Evolutionary conservation across 2,329 filamentous ascomycete genomes (phyloP).

Genomic region (Orbilia javanica): DNA sequence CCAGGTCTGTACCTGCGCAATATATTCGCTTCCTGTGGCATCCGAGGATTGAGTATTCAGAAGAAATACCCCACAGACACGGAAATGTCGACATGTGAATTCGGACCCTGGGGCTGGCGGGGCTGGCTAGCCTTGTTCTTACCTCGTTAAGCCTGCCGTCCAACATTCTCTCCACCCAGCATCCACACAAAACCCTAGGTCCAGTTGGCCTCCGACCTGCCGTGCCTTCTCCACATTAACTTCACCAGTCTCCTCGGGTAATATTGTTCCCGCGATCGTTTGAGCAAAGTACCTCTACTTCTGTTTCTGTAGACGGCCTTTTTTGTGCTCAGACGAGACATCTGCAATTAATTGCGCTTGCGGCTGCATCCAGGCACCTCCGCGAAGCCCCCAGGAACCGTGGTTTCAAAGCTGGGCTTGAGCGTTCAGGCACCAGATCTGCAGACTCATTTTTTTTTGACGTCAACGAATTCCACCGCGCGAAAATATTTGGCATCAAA

Average conservation of each 20-base stretch:
- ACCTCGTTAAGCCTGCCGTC: slow-evolving; percentile 1
- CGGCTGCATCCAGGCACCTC: slow-evolving; percentile 22
- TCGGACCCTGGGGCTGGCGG: slow-evolving; percentile 14
- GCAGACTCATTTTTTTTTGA: slow-evolving; percentile 19
- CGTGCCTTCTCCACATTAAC: slow-evolving; percentile 37
- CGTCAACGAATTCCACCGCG: slow-evolving; percentile 3
- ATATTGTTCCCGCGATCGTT: slow-evolving; percentile 17
- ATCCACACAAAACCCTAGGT: not conserved
- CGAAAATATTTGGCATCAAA: slow-evolving; percentile 29
- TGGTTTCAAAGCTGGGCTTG: slow-evolving; percentile 24
- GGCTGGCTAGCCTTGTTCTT: not conserved
- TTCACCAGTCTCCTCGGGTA: slow-evolving; percentile 7
- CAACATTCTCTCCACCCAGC: slow-evolving; percentile 3
- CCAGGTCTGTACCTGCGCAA: slow-evolving; percentile 9
- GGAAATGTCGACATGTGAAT: slow-evolving; percentile 23
- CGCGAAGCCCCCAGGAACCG: slow-evolving; percentile 8
- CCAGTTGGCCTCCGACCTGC: slow-evolving; percentile 32
- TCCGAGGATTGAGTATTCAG: not conserved
- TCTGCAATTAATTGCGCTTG: slow-evolving; percentile 30
- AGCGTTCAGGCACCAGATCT: slow-evolving; percentile 20
- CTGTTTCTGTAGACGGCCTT: slow-evolving; percentile 1
- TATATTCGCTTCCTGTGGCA: slow-evolving; percentile 3
- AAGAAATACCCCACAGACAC: not conserved
- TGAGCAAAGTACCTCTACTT: slow-evolving; percentile 18
- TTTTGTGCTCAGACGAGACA: slow-evolving; percentile 17